phyloP scores from a whole-genome alignment of 2,329 filamentous ascomycete species.

The Fusarium coicis region DNA sequence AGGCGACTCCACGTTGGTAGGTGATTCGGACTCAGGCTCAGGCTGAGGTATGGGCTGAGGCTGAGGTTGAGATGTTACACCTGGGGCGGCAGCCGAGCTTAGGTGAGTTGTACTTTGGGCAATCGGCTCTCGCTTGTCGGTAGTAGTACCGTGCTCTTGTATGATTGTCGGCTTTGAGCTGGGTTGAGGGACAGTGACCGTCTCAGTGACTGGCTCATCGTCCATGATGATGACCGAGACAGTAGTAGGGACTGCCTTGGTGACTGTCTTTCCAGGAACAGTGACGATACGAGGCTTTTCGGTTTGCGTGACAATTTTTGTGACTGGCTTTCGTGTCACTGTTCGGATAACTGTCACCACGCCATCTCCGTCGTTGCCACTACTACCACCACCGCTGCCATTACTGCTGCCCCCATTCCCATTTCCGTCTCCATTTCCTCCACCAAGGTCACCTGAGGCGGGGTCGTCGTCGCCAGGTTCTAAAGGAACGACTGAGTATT shows the following conservation, averaged over 20 bases:
- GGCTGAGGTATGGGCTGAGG: conserved; percentile 10
- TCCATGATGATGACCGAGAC: conserved; percentile 48
- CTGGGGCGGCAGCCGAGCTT: conserved; percentile 18
- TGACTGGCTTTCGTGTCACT: conserved; percentile 45
- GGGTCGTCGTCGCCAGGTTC: conserved; percentile 47
- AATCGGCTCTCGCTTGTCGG: background rate
- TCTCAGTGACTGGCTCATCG: conserved; percentile 37
- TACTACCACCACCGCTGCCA: conserved; percentile 19
- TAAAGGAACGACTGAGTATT: conserved; percentile 54
- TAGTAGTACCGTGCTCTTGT: background rate
- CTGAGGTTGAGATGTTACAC: conserved; percentile 6
- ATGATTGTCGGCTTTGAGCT: conserved; percentile 8
- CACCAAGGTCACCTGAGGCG: conserved; percentile 34
- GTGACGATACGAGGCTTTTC: conserved; percentile 45
- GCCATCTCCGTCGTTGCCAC: conserved; percentile 29
- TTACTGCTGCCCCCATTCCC: conserved; percentile 19
- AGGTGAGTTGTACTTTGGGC: background rate
- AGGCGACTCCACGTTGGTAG: background rate
- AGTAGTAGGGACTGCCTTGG: conserved; percentile 45
- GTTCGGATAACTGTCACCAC: conserved; percentile 51
- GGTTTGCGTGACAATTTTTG: conserved; percentile 44
- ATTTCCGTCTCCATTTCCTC: conserved; percentile 23
- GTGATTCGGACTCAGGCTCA: conserved; percentile 12
- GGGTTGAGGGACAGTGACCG: conserved; percentile 41
- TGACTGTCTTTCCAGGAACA: conserved; percentile 40